Evolutionary conservation across 257 asterid genomes (phyloP), one percentile per base, ranked within the genome.

Genomic region (Jacaranda mimosifolia): DNA sequence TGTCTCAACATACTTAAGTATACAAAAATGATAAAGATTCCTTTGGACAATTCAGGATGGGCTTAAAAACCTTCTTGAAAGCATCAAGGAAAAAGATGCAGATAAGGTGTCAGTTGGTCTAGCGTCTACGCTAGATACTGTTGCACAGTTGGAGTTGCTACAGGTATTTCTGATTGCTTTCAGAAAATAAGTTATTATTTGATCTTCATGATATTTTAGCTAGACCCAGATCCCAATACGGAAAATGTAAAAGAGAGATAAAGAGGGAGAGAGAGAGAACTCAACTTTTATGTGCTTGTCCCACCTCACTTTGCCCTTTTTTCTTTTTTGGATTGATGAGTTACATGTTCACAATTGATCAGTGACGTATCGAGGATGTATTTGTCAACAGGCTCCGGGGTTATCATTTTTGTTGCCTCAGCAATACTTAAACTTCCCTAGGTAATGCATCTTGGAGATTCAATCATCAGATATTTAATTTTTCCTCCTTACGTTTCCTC

Each of bases 341-440:
- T 78, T 87, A 59, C 77, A 69, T 40, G 63, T 79, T 79, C 78
- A 75, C 72, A 56, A 79, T 79, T 72, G 80, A 71, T 77, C 71
- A 63, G 80, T 83, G 81, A 87, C 76, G 49, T 86, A 60, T 81
- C 83, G 79, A 80, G 82, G 80, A 69, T 78, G 74, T 84, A 59
- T 82, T 85, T 89, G 80, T 87, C 87, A 73, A 88, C 97, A 95
- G 99, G 98, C 99, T 87, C 98, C 99, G 66, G 98, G 99, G 19
- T 80, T 95, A 78, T 89, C 96, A 19, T 91, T 91, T 88, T 79
- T 93, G 93, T 84, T 95, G 90, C 99, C 99, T 48, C 63, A 74
- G 70, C 97, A 89, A 74, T 93, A 87, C 89, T 69, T 75, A 74
- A 86, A 85, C 75, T 93, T 87, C 81, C 98, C 99, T 60, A 93